phyloP scores from a whole-genome alignment of 129 eudicot genomes.

The Rutidosis leptorrhynchoides region DNA sequence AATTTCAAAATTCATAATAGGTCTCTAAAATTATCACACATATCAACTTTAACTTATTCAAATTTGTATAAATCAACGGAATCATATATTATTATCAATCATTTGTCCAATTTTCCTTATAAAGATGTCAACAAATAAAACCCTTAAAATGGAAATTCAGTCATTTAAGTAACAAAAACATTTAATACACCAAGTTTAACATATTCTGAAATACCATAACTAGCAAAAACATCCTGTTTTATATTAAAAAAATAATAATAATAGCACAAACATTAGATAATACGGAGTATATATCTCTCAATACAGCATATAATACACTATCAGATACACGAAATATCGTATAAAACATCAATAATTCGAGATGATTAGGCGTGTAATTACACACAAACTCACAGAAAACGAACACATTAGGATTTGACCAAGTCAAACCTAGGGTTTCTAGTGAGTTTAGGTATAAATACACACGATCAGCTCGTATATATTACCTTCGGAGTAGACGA shows the following conservation, averaged over 20 bases:
- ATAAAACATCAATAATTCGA: slow-evolving; percentile 5
- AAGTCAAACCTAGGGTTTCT: neutral
- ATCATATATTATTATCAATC: neutral
- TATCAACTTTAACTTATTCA: neutral
- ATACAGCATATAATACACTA: neutral
- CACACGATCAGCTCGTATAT: neutral
- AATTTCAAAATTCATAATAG: slow-evolving; percentile 1
- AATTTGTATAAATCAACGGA: neutral
- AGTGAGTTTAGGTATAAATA: slow-evolving; percentile 22
- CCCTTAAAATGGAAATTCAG: slow-evolving; percentile 21
- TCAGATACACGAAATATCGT: slow-evolving; percentile 1
- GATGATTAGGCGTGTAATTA: slow-evolving; percentile 24
- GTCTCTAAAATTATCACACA: slow-evolving; percentile 5
- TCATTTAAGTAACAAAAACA: slow-evolving; percentile 2
- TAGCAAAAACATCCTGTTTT: no score
- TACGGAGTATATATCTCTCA: neutral
- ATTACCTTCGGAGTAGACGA: slow-evolving; percentile 42
- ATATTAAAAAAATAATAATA: no score
- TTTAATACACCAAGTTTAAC: slow-evolving; percentile 15
- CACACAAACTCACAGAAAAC: slow-evolving; percentile 21
- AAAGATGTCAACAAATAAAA: slow-evolving; percentile 9
- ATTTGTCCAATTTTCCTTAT: neutral
- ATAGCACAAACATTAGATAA: neutral
- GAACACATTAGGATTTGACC: slow-evolving; percentile 17
- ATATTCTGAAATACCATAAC: slow-evolving; percentile 12